These are phyloP conservation scores for Ceratorhiza oryzae-sativae DNA, from an alignment of 1,284 basidiomycete genomes.

Conservation along the genomic window DNA sequence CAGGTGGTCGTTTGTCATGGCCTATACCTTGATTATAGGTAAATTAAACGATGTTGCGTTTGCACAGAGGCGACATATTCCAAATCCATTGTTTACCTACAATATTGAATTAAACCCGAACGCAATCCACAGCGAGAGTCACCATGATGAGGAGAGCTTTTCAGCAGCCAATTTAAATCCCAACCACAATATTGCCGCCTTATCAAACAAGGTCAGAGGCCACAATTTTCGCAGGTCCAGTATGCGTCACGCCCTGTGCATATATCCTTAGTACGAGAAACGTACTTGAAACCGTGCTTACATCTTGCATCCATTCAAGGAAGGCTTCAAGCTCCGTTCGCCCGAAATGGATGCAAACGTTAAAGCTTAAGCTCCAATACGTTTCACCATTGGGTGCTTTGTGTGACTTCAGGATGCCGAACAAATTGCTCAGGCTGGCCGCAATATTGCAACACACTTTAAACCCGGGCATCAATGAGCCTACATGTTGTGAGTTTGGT, in stretches of 20 bases:
- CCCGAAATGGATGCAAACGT: conserved; percentile 38
- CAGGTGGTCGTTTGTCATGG: neutral
- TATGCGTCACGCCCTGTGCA: conserved; percentile 1
- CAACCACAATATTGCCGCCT: too few relatives aligned
- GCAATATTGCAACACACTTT: neutral
- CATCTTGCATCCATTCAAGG: conserved; percentile 38
- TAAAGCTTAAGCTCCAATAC: conserved; percentile 39
- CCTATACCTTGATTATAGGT: neutral
- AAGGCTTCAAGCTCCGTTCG: conserved; percentile 38
- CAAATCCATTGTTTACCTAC: too few relatives aligned
- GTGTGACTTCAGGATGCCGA: neutral
- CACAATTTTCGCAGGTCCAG: conserved; percentile 11
- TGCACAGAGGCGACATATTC: too few relatives aligned
- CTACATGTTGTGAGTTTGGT: neutral
- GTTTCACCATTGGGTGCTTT: neutral
- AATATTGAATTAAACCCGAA: too few relatives aligned
- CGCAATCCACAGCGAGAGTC: too few relatives aligned
- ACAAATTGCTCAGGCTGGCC: conserved; percentile 2
- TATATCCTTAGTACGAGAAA: neutral
- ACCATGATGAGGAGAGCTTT: too few relatives aligned
- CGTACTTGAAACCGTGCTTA: neutral
- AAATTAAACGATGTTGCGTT: too few relatives aligned
- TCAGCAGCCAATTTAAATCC: too few relatives aligned
- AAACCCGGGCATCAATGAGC: conserved; percentile 21
- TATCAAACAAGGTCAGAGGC: neutral